Evolutionary conservation across 768 basidiomycete species (phyloP), one percentile per base, ranked within the genome.

Genomic region (Leucosporidium scottii): DNA sequence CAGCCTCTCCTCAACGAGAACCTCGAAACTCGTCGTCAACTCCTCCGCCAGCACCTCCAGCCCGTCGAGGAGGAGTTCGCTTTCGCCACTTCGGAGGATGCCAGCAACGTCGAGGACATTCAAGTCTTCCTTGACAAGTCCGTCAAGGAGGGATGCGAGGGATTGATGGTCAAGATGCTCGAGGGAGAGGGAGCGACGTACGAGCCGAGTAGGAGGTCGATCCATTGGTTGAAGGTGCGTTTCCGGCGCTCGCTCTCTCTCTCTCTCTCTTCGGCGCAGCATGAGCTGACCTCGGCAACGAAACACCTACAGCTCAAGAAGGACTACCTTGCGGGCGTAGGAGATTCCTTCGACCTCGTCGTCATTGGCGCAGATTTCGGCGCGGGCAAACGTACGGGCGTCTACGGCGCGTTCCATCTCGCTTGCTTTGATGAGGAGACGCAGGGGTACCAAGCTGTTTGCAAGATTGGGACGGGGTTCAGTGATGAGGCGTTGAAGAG

Each of bases 381-480:
- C 69, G 93, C 94, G 79, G 96, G 96, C 65, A 99, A 99, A 79
- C 87, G 96, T 62, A 96, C 94, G 34, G 89, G 90, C 77, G 90
- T 96, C 34, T 99, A 98, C 76, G 96, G 96, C 60, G 96, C 96
- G 18, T 98, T 96, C 85, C 84, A 98, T 28, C 85, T 99, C 48
- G 96, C 96, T 12, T 97, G 94, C 79, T 98, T 92, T 77, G 96
- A 99, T 78, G 82, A 86, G 65, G 96, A 98, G 73, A 83, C 88
- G 25, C 94, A 97, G 78, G 89, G 90, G 76, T 98, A 84, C 77
- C 96, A 99, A 76, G 93, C 93, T 6, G 92, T 98, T 61, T 98
- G 96, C 84, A 99, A 99, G 78, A 96, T 99, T 73, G 96, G 96
- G 13, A 99, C 96, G 0, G 96, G 96, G 2, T 98, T 99, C 80